Percentiles rank a stretch among this genome's conserved stretches.
These are phyloP conservation scores for Solanum corneliomulleri DNA, from an alignment of 257 asterid species.

Conservation along the genomic window DNA sequence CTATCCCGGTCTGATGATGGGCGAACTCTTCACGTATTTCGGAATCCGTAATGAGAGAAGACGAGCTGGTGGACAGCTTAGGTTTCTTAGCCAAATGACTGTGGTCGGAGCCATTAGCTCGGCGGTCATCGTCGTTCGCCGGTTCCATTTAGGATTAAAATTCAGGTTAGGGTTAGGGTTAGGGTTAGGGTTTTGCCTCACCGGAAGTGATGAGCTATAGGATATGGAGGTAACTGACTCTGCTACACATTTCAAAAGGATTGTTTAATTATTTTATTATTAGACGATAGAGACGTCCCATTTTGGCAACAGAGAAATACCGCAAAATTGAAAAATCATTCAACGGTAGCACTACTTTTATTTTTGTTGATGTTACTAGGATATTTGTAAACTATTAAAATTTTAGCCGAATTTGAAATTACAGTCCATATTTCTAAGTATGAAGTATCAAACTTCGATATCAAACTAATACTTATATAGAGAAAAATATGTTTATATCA, in stretches of 20 bases:
- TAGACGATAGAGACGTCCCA: background rate
- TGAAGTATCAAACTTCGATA: background rate
- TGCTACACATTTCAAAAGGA: background rate
- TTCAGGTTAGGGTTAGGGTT: conserved; percentile 22
- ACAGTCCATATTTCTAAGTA: background rate
- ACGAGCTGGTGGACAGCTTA: conserved; percentile 30
- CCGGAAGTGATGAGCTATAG: background rate
- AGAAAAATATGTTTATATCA: background rate
- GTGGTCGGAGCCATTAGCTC: conserved; percentile 26
- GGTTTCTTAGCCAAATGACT: conserved; percentile 42
- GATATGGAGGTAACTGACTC: background rate
- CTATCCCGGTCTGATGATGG: conserved; percentile 66
- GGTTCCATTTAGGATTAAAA: background rate
- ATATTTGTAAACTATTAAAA: background rate
- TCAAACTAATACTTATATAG: background rate
- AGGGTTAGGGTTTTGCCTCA: conserved; percentile 25
- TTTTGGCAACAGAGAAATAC: background rate
- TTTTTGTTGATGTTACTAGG: background rate
- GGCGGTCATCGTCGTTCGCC: conserved; percentile 28
- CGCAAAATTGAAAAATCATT: background rate
- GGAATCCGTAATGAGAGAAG: conserved; percentile 35
- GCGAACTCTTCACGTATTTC: conserved; percentile 59
- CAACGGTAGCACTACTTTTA: background rate
- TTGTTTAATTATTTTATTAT: background rate
- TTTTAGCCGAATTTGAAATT: background rate